Base-by-base conservation (phyloP, 371 early-diverging fungal genomes). In the Circinella minor region DNA sequence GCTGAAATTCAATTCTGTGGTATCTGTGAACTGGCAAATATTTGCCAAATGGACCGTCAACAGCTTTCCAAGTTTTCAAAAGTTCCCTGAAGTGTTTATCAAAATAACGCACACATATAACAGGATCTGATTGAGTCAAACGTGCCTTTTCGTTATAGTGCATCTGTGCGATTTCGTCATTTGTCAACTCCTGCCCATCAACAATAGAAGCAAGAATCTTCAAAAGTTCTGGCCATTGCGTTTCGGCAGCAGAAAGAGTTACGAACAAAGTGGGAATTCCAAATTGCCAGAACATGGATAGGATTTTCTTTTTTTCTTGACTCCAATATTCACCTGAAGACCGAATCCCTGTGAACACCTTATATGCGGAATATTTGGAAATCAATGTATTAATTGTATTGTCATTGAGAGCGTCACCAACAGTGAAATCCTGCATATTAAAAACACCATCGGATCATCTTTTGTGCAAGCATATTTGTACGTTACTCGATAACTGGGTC, bases 251-350 rank as follows among this genome's bases (percentile, higher is more conserved):
- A 1, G 65, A 65, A 3, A 70, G n/a, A 4, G 65, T 70, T 1
- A 65, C n/a, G 17, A 70, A 70, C n/a, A 70, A 20, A 7, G 65
- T 61, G 1, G 65, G 54, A 36, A 70, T 17, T n/a, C 65, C 70
- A 15, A 70, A 47, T 18, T 70, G 65, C 15, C 65, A 20, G 4
- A 70, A 61, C 70, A 65, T 70, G 0, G 65, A 55, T 55, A 70
- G 60, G 2, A 64, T 7, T n/a, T 55, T 14, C 55, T 15, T 55
- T 20, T 55, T 27, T 14, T 70, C 36, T 18, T 61, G 61, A 34
- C 61, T n/a, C 65, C 65, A 65, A 39, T 61, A 70, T 4, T n/a
- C 65, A 0, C 54, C 36, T 10, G 70, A 70, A 3, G 61, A 60
- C 14, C 70, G 20, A 18, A 64, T 43, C 17, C 59, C 46, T 17